Base-by-base conservation (phyloP, 208 protist species). In the Acanthamoeba pearcei region DNA sequence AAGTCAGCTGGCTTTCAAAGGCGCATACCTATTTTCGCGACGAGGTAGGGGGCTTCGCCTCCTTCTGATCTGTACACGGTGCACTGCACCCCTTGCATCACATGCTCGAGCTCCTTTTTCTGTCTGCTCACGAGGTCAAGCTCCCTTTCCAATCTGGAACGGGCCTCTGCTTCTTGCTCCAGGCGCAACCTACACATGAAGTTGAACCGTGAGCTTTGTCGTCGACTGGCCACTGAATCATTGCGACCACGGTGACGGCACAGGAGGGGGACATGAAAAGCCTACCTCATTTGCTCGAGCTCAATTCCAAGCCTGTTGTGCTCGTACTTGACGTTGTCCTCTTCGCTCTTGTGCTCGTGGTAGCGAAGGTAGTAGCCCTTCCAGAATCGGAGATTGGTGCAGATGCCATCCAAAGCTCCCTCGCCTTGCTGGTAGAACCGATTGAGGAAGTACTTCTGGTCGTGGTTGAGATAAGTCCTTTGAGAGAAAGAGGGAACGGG, bases 311-410 rank as follows among this genome's bases (percentile, higher is more conserved):
- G n/a, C 4, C 57, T 62, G 27, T 64, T 57, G 80, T 88, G 80
- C 91, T 94, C 70, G 29, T 80, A 68, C 90, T 94, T 94, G 90
- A 35, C n/a, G 82, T 51, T 93, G 60, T 55, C 88, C 29, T 93
- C 88, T 51, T 93, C 64, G 70, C 70, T 53, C 42, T 78, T 93
- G 51, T 93, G 38, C 17, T 78, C 64, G 32, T 94, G 91, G 55
- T 86, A 94, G 22, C 91, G 91, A 17, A 94, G 91, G 29, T 94
- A 94, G 72, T 94, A 94, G 66, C 91, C 74, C 57, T 94, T 94
- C 91, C 91, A 94, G 53, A 94, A 85, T 5, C 76, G 29, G 12
- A 86, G 46, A 24, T 83, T 49, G 32, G 66, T 86, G n/a, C 74
- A 64, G 51, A 94, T 62, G 51, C 55, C 46, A 24, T 93, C 46